phyloP scores from a whole-genome alignment of 176 grass and related monocot genomes.

The Saccharum spontaneum region DNA sequence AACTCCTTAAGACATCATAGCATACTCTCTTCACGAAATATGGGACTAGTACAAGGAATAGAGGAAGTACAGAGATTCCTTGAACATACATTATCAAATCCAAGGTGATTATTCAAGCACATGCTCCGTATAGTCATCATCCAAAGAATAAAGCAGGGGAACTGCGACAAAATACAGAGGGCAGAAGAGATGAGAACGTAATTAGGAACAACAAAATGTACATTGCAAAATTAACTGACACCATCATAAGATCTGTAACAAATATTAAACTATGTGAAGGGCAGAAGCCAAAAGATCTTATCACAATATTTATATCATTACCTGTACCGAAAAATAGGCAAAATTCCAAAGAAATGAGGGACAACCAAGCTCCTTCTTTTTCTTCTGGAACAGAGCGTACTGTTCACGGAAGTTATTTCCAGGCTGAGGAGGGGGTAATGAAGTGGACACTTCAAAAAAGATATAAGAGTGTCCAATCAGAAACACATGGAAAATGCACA shows the following conservation, averaged over 20 bases:
- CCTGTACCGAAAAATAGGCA: conserved; percentile 73
- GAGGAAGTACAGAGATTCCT: conserved; percentile 32
- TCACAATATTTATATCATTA: conserved; percentile 41
- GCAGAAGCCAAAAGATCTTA: not conserved
- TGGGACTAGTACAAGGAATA: conserved; percentile 9
- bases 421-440: conserved; percentile 55
- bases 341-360: conserved; percentile 93
- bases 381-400: conserved; percentile 62
- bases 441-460: conserved; percentile 77
- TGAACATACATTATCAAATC: conserved; percentile 75
- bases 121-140: conserved; percentile 78
- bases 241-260: conserved; percentile 12
- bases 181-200: not conserved
- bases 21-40: conserved; percentile 28
- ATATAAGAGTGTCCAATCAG: conserved; percentile 55
- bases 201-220: not conserved
- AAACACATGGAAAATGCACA: conserved; percentile 33
- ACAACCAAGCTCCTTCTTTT: conserved; percentile 74
- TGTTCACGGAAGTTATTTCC: conserved; percentile 63
- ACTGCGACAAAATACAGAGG: conserved; percentile 45
- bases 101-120: conserved; percentile 80
- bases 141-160: conserved; percentile 84
- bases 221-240: not conserved
- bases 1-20: conserved; percentile 2
- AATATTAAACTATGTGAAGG: conserved; percentile 9